Evolutionary conservation across 2,329 filamentous ascomycete genomes (phyloP).

Genomic region (Leptographium galeiforme): DNA sequence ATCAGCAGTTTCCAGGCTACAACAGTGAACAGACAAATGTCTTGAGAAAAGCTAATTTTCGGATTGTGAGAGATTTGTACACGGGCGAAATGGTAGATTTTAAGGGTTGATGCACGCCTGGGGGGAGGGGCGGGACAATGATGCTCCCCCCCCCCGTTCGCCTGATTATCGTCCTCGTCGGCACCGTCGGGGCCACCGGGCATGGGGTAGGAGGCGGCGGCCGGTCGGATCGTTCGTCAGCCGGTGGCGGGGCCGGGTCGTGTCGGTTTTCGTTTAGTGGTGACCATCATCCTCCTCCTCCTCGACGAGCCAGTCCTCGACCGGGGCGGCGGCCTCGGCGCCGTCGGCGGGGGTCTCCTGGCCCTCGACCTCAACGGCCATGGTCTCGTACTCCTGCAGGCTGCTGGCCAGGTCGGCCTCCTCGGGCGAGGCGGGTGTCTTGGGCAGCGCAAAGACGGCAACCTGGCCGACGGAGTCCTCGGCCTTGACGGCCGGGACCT

Average conservation of each 20-base stretch:
- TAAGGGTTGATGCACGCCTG: not conserved
- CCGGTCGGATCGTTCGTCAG: not conserved
- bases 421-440: slow-evolving; percentile 77
- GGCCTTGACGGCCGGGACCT: slow-evolving; percentile 69
- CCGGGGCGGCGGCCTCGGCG: slow-evolving; percentile 41
- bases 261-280: slow-evolving; percentile 20
- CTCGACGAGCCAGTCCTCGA: slow-evolving; percentile 71
- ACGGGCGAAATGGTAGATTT: not conserved
- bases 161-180: not conserved
- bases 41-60: not conserved
- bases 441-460: slow-evolving; percentile 70
- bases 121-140: not conserved
- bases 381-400: slow-evolving; percentile 86
- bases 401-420: slow-evolving; percentile 85
- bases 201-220: too few relatives aligned
- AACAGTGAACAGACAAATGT: not conserved
- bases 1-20: not conserved
- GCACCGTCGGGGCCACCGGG: too few relatives aligned
- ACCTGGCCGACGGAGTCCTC: slow-evolving; percentile 83
- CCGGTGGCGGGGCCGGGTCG: not conserved
- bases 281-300: slow-evolving; percentile 45
- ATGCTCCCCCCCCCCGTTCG: not conserved
- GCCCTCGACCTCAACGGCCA: slow-evolving; percentile 90
- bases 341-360: slow-evolving; percentile 51
- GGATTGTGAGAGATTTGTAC: not conserved